Percentiles rank a stretch among this genome's conserved stretches.
These are phyloP conservation scores for Trypanosoma theileri DNA, from an alignment of 208 protist genomes.

Conservation along the genomic window DNA sequence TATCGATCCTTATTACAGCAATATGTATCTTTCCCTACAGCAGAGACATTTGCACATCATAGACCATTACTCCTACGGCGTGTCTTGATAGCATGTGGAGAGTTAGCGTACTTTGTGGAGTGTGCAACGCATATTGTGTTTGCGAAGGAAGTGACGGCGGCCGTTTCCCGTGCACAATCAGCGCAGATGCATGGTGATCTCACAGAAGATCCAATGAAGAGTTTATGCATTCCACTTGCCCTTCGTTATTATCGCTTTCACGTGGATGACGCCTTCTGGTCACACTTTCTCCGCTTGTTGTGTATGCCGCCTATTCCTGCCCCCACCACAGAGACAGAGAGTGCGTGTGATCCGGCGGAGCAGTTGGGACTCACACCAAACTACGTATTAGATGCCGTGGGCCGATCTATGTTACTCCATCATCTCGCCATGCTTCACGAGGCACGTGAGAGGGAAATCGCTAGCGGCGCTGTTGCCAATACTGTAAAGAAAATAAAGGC, in stretches of 20 bases:
- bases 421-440: conserved; percentile 71
- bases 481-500: conserved; percentile 38
- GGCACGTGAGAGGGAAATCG: conserved; percentile 64
- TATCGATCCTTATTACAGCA: conserved; percentile 67
- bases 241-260: conserved; percentile 80
- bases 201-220: conserved; percentile 77
- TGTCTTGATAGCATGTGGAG: conserved; percentile 51
- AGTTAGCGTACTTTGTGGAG: conserved; percentile 51
- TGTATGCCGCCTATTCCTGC: conserved; percentile 75
- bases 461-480: conserved; percentile 42
- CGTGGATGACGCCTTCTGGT: conserved; percentile 63
- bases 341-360: conserved; percentile 35
- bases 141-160: conserved; percentile 72
- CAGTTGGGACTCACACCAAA: conserved; percentile 65
- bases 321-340: conserved; percentile 30
- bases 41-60: conserved; percentile 46
- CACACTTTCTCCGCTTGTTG: conserved; percentile 67
- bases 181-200: conserved; percentile 61
- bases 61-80: conserved; percentile 60
- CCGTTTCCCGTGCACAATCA: conserved; percentile 66
- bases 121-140: conserved; percentile 75
- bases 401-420: conserved; percentile 84
- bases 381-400: conserved; percentile 79
- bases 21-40: conserved; percentile 49
- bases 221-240: conserved; percentile 62